These are phyloP conservation scores for Beta vulgaris DNA, from an alignment of 148 eudicot species.

Conservation along the genomic window DNA sequence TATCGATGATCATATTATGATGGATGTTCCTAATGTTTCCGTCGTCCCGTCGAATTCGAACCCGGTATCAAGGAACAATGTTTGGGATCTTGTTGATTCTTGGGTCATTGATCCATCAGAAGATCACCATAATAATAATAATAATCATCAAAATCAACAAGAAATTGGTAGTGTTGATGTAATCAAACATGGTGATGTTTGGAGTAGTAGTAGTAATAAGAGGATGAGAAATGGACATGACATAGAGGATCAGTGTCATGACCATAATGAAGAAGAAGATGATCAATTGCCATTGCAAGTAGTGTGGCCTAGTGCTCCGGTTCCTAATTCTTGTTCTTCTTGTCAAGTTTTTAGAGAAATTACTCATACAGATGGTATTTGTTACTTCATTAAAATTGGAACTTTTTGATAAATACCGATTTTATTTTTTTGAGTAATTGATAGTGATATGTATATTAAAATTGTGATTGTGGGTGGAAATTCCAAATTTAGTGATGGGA, in stretches of 20 bases:
- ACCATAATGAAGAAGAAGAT: not conserved
- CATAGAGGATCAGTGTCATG: not conserved
- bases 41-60: not conserved
- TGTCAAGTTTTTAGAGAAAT: slow-evolving; percentile 68
- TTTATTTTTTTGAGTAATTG: too few relatives aligned
- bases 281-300: not conserved
- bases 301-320: slow-evolving; percentile 19
- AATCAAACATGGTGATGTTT: not conserved
- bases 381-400: not conserved
- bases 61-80: not conserved
- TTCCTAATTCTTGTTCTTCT: slow-evolving; percentile 38
- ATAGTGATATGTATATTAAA: too few relatives aligned
- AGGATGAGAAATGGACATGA: not conserved
- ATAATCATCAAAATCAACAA: not conserved
- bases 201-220: not conserved
- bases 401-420: too few relatives aligned
- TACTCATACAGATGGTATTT: slow-evolving; percentile 45
- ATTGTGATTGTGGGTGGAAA: too few relatives aligned
- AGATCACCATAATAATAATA: not conserved
- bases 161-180: not conserved
- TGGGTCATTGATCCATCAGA: not conserved
- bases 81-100: slow-evolving; percentile 2
- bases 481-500: too few relatives aligned
- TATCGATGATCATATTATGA: not conserved
- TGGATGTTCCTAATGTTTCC: not conserved